phyloP scores from a whole-genome alignment of 2,329 filamentous ascomycete genomes.

The Colletotrichum spinosum region DNA sequence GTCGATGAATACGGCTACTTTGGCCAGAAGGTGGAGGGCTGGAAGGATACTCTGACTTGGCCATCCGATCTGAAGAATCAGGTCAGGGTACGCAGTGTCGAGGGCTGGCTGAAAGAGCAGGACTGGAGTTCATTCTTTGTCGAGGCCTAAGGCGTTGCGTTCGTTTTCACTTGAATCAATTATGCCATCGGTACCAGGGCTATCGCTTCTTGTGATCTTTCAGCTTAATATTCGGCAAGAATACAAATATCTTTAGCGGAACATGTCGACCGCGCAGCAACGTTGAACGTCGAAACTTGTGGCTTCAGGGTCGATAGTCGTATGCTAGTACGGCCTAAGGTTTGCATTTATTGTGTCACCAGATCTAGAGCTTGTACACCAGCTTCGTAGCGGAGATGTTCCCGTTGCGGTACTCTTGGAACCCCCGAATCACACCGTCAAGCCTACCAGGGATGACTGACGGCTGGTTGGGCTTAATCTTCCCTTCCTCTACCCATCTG shows the following conservation, averaged over 20 bases:
- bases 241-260: no score
- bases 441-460: conserved; percentile 46
- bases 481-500: conserved; percentile 46
- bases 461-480: conserved; percentile 49
- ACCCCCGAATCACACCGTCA: conserved; percentile 46
- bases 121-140: conserved; percentile 9
- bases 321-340: no score
- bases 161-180: neutral
- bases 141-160: neutral
- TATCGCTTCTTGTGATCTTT: no score
- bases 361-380: conserved; percentile 48
- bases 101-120: conserved; percentile 2
- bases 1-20: conserved; percentile 16
- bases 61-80: neutral
- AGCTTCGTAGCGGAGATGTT: conserved; percentile 54
- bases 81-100: neutral
- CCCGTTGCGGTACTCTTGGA: conserved; percentile 52
- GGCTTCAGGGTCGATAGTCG: no score
- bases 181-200: neutral
- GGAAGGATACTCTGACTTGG: conserved; percentile 20
- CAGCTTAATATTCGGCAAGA: no score
- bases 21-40: conserved; percentile 7
- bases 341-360: neutral
- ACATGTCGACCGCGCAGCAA: no score
- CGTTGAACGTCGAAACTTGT: no score